Percentiles rank a stretch among this genome's conserved stretches.
phyloP scores from a whole-genome alignment of 768 basidiomycete species.

The Leccinum boreale region DNA sequence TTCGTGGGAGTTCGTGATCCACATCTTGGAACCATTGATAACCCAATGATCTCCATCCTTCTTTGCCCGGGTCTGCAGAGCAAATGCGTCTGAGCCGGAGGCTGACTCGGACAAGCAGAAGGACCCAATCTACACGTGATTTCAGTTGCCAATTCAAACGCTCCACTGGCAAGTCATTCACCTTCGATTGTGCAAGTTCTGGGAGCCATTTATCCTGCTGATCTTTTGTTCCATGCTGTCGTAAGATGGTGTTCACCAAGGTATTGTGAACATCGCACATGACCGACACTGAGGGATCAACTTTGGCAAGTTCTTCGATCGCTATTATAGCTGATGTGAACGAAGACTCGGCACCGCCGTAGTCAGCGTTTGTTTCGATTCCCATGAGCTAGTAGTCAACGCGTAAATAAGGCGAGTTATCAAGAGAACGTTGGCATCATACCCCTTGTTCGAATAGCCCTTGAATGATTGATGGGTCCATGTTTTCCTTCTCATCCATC shows the following conservation, averaged over 20 bases:
- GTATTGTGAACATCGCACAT: constrained; percentile 99
- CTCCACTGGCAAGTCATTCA: constrained; percentile 24
- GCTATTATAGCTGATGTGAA: constrained; percentile 96
- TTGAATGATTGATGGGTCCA: constrained; percentile 86
- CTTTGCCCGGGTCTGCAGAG: constrained; percentile 87
- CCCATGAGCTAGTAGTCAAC: constrained; percentile 85
- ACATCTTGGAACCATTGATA: constrained; percentile 98
- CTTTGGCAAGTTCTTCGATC: constrained; percentile 94
- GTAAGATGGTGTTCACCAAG: constrained; percentile 91
- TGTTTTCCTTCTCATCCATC: constrained; percentile 96
- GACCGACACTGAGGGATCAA: constrained; percentile 96
- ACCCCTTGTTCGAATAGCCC: constrained; percentile 95
- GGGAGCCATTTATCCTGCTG: constrained; percentile 91
- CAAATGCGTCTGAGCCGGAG: constrained; percentile 97
- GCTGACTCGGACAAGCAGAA: constrained; percentile 93
- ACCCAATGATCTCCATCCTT: constrained; percentile 85
- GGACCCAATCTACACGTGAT: constrained; percentile 69
- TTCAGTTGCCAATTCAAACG: constrained; percentile 2
- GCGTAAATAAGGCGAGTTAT: background rate
- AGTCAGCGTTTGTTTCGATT: constrained; percentile 83
- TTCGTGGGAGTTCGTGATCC: constrained; percentile 95
- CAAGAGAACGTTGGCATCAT: constrained; percentile 25
- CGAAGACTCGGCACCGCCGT: constrained; percentile 85
- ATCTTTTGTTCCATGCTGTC: constrained; percentile 79
- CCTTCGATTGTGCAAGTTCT: constrained; percentile 73